phyloP scores from a whole-genome alignment of 202 grass and related monocot species.

The Zoysia matrella region DNA sequence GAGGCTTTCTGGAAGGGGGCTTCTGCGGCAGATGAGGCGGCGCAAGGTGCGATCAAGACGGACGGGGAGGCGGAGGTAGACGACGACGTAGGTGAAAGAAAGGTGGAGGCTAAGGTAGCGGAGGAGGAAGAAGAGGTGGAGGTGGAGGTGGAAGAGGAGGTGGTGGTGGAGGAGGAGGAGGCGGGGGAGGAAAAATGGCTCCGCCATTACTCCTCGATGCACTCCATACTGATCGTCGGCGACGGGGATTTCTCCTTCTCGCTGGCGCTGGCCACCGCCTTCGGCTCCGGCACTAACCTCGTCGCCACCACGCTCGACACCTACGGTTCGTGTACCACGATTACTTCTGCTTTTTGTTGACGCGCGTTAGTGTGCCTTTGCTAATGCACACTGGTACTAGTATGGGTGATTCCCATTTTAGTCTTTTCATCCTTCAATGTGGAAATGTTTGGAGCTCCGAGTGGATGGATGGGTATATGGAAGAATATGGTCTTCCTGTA shows the following conservation, averaged over 20 bases:
- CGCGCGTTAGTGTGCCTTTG: no score
- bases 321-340: conserved; percentile 15
- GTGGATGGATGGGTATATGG: not conserved
- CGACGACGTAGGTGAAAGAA: not conserved
- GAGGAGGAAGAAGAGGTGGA: not conserved
- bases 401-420: not conserved
- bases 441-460: not conserved
- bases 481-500: not conserved
- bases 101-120: not conserved
- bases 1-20: not conserved
- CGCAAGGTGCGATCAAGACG: not conserved
- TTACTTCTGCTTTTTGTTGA: not conserved
- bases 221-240: conserved; percentile 53
- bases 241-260: conserved; percentile 70
- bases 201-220: conserved; percentile 39
- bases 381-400: not conserved
- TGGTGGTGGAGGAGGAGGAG: not conserved
- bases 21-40: not conserved
- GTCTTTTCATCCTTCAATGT: not conserved
- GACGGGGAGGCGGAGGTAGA: not conserved
- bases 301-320: conserved; percentile 61
- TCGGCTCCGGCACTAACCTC: conserved; percentile 56
- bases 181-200: conserved; percentile 43
- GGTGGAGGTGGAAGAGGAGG: no score
- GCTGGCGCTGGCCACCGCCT: conserved; percentile 53